These are phyloP conservation scores for Metarhizium guizhouense DNA, from an alignment of 2,329 filamentous ascomycete species.

Conservation along the genomic window DNA sequence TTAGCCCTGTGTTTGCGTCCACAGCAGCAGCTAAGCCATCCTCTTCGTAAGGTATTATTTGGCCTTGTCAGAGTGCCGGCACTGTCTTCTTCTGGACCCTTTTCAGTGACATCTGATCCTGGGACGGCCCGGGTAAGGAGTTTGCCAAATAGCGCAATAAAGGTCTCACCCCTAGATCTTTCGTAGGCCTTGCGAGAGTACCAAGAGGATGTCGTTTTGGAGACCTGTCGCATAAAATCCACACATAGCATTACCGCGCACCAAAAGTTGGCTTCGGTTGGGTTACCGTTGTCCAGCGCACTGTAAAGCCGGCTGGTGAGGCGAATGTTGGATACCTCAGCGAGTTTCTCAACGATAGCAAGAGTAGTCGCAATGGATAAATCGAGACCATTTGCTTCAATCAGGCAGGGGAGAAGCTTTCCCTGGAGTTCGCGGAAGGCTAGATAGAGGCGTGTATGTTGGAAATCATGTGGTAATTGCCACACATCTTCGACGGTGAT, in stretches of 20 bases:
- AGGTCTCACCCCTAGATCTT: constrained; percentile 64
- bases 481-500: constrained; percentile 75
- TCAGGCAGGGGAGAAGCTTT: constrained; percentile 58
- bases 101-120: constrained; percentile 28
- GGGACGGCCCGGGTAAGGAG: constrained; percentile 28
- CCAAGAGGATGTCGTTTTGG: constrained; percentile 49
- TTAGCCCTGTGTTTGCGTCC: constrained; percentile 11
- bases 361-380: constrained; percentile 58
- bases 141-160: constrained; percentile 28
- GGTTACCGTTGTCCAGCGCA: constrained; percentile 21
- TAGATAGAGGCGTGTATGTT: constrained; percentile 66
- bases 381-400: constrained; percentile 73
- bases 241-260: constrained; percentile 25
- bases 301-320: constrained; percentile 27
- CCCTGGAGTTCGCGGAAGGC: constrained; percentile 66
- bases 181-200: constrained; percentile 80
- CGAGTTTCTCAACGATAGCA: constrained; percentile 41
- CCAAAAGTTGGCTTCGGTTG: constrained; percentile 25
- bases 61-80: not conserved
- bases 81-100: constrained; percentile 16
- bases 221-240: constrained; percentile 23
- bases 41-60: constrained; percentile 3
- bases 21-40: constrained; percentile 13
- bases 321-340: constrained; percentile 29
- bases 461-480: constrained; percentile 70